Evolutionary conservation across 805 yeast genomes (phyloP), one percentile per base, ranked within the genome.

Genomic region (Torulaspora maleeae): DNA sequence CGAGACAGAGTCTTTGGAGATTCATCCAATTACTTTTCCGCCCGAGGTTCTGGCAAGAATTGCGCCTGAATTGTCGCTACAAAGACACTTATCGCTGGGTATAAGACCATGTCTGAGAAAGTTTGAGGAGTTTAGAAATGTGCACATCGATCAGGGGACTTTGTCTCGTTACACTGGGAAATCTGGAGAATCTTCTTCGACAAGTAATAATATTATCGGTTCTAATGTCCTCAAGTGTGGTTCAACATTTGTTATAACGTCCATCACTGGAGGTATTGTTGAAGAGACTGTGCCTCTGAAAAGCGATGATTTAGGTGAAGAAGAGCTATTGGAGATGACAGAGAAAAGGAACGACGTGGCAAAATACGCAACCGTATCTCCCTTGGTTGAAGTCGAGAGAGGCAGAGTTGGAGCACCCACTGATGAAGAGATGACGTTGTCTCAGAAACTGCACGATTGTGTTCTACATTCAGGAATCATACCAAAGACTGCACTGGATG

Each of bases 321-420:
- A 69, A 29, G 60, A 58, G 17, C 43, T 55, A 3, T 35, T 49
- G 19, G 52, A 59, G 17, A 48, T 59, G 27, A 49, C 51, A 9
- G 50, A 51, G 12, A 51, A 54, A 3, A 58, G 58, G n/a, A 55
- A 51, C 3, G 58, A 62, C 1, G 43, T 62, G 15, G 49, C 57
- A 1, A 70, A 66, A 25, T 55, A 54, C 46, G 70, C 75, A 0
- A 62, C 77, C 1, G 71, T 86, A 0, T 85, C 77, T 59, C 91
- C 95, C 0, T 79, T 82, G 12, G 87, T 88, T 6, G 89, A 84
- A 51, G 78, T 86, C 8, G 77, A 81, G 46, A 70, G 89, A 43
- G 95, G 95, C 25, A 72, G 87, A 43, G 60, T 64, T 22, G 93
- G 95, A 11, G 86, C 88, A 0, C 95, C 95, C 24, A 79, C 90